These are phyloP conservation scores for Metschnikowia corniflorae DNA, from an alignment of 805 yeast genomes.

Conservation along the genomic window DNA sequence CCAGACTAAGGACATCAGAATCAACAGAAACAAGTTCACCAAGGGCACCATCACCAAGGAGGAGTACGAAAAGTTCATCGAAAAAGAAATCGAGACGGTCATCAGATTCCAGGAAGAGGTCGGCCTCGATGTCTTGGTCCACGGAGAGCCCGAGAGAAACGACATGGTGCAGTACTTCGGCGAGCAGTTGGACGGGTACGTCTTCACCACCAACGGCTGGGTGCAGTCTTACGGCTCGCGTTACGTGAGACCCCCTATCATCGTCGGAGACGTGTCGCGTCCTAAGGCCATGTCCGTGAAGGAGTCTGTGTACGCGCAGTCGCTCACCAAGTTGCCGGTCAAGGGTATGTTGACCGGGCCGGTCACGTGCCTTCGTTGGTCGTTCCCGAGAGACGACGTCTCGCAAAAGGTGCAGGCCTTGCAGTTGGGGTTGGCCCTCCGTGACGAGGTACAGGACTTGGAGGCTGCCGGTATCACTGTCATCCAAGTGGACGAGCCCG, in stretches of 20 bases:
- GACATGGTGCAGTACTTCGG: slow-evolving; percentile 99
- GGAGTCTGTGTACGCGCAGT: slow-evolving; percentile 99
- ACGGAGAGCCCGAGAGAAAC: slow-evolving; percentile 99
- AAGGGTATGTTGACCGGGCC: slow-evolving; percentile 99
- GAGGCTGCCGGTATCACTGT: slow-evolving; percentile 98
- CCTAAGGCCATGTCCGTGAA: slow-evolving; percentile 98
- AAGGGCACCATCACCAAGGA: slow-evolving; percentile 95
- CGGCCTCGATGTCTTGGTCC: slow-evolving; percentile 96
- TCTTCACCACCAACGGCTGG: slow-evolving; percentile 99
- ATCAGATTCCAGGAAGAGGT: slow-evolving; percentile 99
- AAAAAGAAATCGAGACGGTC: slow-evolving; percentile 92
- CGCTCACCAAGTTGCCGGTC: slow-evolving; percentile 91
- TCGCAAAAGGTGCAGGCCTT: slow-evolving; percentile 89
- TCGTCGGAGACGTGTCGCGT: slow-evolving; percentile 98
- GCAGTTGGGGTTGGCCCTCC: slow-evolving; percentile 95
- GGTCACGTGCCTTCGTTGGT: slow-evolving; percentile 99
- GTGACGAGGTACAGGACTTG: slow-evolving; percentile 97
- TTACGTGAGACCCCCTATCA: slow-evolving; percentile 99
- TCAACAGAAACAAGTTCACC: slow-evolving; percentile 96
- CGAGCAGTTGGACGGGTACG: slow-evolving; percentile 97
- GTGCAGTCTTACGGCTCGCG: slow-evolving; percentile 99
- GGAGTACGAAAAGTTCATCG: slow-evolving; percentile 94
- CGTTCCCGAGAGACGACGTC: slow-evolving; percentile 99
- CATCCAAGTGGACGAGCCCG: slow-evolving; percentile 99
- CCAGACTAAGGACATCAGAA: slow-evolving; percentile 98